Evolutionary conservation across 163 green algal genomes (phyloP), one percentile per base, ranked within the genome.

Genomic region (Chloromonas sp.): DNA sequence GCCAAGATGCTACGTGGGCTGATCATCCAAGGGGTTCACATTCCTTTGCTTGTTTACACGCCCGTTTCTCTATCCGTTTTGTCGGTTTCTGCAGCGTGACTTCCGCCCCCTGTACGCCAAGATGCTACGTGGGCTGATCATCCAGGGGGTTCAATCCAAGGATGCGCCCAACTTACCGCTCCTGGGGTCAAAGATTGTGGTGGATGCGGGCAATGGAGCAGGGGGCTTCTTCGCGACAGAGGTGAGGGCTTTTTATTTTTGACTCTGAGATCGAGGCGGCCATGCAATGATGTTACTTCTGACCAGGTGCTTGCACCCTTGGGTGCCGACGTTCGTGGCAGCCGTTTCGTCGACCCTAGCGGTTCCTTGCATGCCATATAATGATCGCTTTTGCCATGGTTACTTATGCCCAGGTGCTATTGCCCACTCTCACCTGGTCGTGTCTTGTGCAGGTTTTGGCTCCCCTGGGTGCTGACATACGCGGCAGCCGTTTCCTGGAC

Each of bases 131-230:
- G 36, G 36, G 36, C 36, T 36, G 36, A 36, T 36, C 36, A 36
- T 36, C 36, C 36, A 36, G 36, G 36, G 36, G 36, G 36, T 36
- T 74, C 66, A 74, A 5, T 11, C 66, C 66, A 5, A 74, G 66
- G 5, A 74, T 11, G 11, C 5, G 66, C 5, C 5, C 66, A 74
- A 74, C 36, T 36, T 36, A 11, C 66, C 66, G 2, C 84, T 92
- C 11, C 81, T 58, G 0, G 94, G 94, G 60, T 88, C 96, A 66
- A 91, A 94, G 36, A 93, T 98, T 74, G 91, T 97, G 58, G 95
- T 98, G 77, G 95, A 98, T 90, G 94, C 95, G 11, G 95, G 96
- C 85, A 98, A 98, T 85, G 96, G 96, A 5, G 86, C 87, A 61
- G 96, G 96, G 71, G 96, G 94, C 58, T 99, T 98, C 90, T 96